These are phyloP conservation scores for Trapa bicornis DNA, from an alignment of 345 rosid genomes.

Conservation along the genomic window DNA sequence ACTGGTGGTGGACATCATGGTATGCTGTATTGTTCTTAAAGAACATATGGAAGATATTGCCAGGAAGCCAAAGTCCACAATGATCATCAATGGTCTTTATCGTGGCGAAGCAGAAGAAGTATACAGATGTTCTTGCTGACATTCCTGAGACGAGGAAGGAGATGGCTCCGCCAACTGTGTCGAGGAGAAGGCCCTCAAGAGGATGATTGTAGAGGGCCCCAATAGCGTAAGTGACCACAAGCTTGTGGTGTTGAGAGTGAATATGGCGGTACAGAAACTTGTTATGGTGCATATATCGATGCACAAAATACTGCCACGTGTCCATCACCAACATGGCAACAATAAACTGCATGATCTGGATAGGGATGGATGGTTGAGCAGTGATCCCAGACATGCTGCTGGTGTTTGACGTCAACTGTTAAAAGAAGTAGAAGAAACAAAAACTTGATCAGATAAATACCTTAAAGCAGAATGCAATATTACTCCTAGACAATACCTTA, in stretches of 20 bases:
- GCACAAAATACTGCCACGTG: constrained; percentile 62
- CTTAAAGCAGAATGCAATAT: background rate
- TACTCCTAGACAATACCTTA: too few relatives aligned
- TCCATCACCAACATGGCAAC: constrained; percentile 60
- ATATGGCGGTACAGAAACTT: constrained; percentile 52
- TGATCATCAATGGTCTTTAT: constrained; percentile 63
- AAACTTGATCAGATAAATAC: background rate
- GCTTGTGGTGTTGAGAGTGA: constrained; percentile 62
- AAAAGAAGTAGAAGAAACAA: background rate
- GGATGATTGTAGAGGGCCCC: constrained; percentile 70
- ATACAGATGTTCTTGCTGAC: constrained; percentile 54
- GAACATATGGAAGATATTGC: constrained; percentile 47
- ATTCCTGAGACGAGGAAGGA: constrained; percentile 61
- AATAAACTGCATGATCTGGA: constrained; percentile 37
- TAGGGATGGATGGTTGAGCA: constrained; percentile 33
- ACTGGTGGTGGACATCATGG: constrained; percentile 68
- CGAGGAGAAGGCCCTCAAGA: constrained; percentile 55
- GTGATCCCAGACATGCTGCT: constrained; percentile 28
- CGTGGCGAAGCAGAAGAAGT: constrained; percentile 58
- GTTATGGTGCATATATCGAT: constrained; percentile 65
- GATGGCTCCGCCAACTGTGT: constrained; percentile 56
- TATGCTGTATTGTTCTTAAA: constrained; percentile 56
- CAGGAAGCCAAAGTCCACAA: constrained; percentile 61
- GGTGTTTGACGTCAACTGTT: constrained; percentile 41
- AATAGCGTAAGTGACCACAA: constrained; percentile 56